Base-by-base conservation (phyloP, 2,329 filamentous ascomycete species). In the Thielaviopsis punctulata region DNA sequence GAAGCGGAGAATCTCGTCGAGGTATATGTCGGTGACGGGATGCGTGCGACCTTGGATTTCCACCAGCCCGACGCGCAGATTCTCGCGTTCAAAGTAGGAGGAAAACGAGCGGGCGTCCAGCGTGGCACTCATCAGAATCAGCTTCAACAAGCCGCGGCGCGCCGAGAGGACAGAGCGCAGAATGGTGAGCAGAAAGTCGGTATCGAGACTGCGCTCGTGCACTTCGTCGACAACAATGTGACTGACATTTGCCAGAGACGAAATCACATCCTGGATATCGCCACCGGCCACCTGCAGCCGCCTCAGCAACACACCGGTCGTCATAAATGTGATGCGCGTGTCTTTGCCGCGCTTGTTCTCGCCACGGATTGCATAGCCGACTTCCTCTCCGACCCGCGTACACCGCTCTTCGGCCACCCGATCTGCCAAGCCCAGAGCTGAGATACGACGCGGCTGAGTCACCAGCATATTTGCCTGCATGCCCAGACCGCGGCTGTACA, bases 221-320 rank as follows among this genome's bases (percentile, higher is more conserved):
- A 96, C 90, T 66, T 98, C 90, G 63, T 98, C 90, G 45, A 96
- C 88, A 18, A 96, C 84, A 7, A 98, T 79, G 63, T 98, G 92
- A 59, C 86, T 95, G 56, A 98, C 82, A 65, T 95, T 86, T 5
- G 86, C 84, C 46, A 98, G 67, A 39, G 88, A 86, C 19, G 82
- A 77, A 50, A 86, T 76, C 1, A 95, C 80, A 61, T 94, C 86
- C 22, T 89, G 82, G 12, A 83, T 78, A 25, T 79, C 76, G 21
- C 46, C 51, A 18, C 53, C 53, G 6, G 53, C 53, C 13, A 50
- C 51, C 66, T 98, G 92, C n/a, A 98, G 73, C 12, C 89, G 80
- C 56, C 92, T 75, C 18, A 98, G 74, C 36, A 98, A 70, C 2
- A 98, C 88, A 77, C 90, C 90, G 9, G 90, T 95, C 0, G 90